These are phyloP conservation scores for Schizopora paradoxa DNA, from an alignment of 1,284 basidiomycete species.

Conservation along the genomic window DNA sequence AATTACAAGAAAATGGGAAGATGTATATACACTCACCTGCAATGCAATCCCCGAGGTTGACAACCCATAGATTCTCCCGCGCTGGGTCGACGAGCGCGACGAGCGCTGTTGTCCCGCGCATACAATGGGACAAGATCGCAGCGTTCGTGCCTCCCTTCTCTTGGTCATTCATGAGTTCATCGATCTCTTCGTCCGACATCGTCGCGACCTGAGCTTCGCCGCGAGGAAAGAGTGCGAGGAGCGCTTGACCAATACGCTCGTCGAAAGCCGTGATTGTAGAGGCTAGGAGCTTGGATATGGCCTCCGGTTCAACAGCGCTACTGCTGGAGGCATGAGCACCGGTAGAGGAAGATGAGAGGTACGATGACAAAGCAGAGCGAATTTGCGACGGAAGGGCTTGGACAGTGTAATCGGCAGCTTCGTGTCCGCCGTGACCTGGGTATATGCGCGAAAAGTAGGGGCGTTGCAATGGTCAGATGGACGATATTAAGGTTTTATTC, in stretches of 20 bases:
- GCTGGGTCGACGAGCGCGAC: conserved; percentile 28
- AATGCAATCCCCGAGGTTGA: conserved; percentile 34
- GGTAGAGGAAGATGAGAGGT: background rate
- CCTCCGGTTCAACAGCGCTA: conserved; percentile 26
- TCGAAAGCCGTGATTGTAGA: conserved; percentile 50
- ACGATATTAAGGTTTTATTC: conserved; percentile 8
- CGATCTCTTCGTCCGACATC: conserved; percentile 34
- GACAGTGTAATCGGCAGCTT: conserved; percentile 43
- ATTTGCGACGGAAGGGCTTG: conserved; percentile 63
- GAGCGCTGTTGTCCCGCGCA: conserved; percentile 33
- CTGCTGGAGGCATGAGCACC: conserved; percentile 31
- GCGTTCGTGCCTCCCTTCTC: conserved; percentile 36
- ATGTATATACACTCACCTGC: conserved; percentile 24
- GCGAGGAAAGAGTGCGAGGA: conserved; percentile 28
- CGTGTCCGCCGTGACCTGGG: conserved; percentile 34
- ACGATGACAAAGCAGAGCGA: conserved; percentile 38
- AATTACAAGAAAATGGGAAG: background rate
- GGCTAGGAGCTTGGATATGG: conserved; percentile 49
- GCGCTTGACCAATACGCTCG: conserved; percentile 27
- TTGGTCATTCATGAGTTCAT: conserved; percentile 30
- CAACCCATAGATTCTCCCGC: conserved; percentile 31
- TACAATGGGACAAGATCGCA: conserved; percentile 27
- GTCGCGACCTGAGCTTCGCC: conserved; percentile 19
- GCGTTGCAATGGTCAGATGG: background rate
- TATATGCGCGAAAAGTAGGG: background rate